These are phyloP conservation scores for Leishmania major DNA, from an alignment of 208 protist species.

Conservation along the genomic window DNA sequence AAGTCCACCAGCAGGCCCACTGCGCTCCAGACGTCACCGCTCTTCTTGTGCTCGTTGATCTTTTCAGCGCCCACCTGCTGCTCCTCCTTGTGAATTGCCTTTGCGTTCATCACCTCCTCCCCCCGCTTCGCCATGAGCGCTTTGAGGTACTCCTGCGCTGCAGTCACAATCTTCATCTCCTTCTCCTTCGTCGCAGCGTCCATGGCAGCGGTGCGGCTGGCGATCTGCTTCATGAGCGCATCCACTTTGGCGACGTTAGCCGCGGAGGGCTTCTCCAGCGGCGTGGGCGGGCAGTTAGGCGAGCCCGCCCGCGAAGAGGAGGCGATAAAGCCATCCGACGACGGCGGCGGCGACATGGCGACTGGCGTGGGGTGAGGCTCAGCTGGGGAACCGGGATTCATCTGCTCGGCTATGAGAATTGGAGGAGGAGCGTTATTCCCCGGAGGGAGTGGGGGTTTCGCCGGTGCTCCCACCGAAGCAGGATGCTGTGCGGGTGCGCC, in stretches of 20 bases:
- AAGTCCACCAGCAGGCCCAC: slow-evolving; percentile 80
- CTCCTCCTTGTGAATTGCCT: slow-evolving; percentile 53
- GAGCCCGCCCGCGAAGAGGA: slow-evolving; percentile 13
- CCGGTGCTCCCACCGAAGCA: neutral
- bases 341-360: neutral
- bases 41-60: slow-evolving; percentile 60
- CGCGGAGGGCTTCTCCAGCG: slow-evolving; percentile 18
- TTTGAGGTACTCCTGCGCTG: slow-evolving; percentile 76
- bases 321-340: slow-evolving; percentile 21
- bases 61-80: slow-evolving; percentile 56
- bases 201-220: slow-evolving; percentile 53
- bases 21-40: slow-evolving; percentile 65
- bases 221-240: slow-evolving; percentile 66
- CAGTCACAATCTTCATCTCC: slow-evolving; percentile 50
- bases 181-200: slow-evolving; percentile 71
- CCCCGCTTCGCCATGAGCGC: slow-evolving; percentile 59
- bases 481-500: slow-evolving; percentile 1
- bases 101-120: slow-evolving; percentile 50
- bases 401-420: neutral
- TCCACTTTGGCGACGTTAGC: slow-evolving; percentile 33
- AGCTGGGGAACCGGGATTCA: slow-evolving; percentile 4
- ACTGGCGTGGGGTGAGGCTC: slow-evolving; percentile 23
- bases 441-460: neutral
- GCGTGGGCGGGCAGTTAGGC: slow-evolving; percentile 18
- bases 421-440: slow-evolving; percentile 1